Evolutionary conservation across 2,329 filamentous ascomycete species (phyloP), one percentile per base, ranked within the genome.

Genomic region (Sporothrix pseudoabietina): DNA sequence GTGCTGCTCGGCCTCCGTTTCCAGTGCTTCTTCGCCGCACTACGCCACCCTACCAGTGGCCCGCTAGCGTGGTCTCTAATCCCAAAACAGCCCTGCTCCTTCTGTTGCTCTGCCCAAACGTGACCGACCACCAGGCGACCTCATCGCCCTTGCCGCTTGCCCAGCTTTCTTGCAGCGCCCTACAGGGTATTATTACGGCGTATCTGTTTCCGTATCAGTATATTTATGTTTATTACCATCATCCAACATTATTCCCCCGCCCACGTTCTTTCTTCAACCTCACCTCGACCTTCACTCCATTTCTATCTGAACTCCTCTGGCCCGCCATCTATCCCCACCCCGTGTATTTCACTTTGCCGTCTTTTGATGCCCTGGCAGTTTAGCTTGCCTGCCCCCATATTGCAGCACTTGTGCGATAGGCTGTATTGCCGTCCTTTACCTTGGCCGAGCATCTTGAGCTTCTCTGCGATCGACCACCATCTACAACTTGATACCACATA

Each of bases 21-120:
- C 54, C 26, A 57, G 55, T 16, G 49, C 68, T 57, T 71, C 16
- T 35, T 26, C 47, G 30, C 44, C 16, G 35, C 26, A 26, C 8
- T 35, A 41, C 49, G 49, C 66, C 66, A 30, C 65, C 65, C 59
- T n/a, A 9, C 12, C 66, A 69, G n/a, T 32, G 30, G 3, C 12
- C 14, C 16, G 47, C 35, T 70, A 70, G 52, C 47, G 52, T 39
- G 32, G 44, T 35, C 7, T 16, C 44, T 68, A 52, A n/a, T 26
- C 66, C 32, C 26, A 54, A 55, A 69, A 49, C 66, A 69, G 49
- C 16, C 10, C 44, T 30, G 61, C 6, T 22, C 22, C n/a, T 66
- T n/a, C 35, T 66, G n/a, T 10, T 30, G 16, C 2, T 47, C 39
- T n/a, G 39, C 19, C 61, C 61, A 66, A 44, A 47, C 39, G 41